Conservation (phyloP, 2,329 filamentous ascomycete species). For the Fusarium sp. region DNA sequence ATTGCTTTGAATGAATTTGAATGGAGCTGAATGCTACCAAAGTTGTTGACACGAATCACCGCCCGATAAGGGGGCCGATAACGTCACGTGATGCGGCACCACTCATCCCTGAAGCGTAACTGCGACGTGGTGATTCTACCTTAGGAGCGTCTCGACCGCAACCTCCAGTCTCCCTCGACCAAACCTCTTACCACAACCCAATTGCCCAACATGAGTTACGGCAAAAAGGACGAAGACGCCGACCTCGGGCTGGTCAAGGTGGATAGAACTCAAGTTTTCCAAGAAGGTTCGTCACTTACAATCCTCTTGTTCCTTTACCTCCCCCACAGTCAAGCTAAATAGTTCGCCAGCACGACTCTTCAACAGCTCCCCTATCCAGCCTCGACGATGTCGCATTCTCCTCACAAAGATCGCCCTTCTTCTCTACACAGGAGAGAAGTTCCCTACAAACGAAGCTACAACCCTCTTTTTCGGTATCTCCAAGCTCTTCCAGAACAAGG, state of each 20-base stretch:
- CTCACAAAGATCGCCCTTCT: slow-evolving; percentile 97
- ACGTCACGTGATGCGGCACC: slow-evolving; percentile 51
- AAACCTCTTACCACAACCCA: slow-evolving; percentile 46
- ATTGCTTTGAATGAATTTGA: not conserved
- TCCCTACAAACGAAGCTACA: slow-evolving; percentile 96
- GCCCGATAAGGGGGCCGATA: slow-evolving; percentile 45
- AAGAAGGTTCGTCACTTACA: slow-evolving; percentile 79
- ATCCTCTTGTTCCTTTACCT: slow-evolving; percentile 46
- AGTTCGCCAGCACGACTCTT: slow-evolving; percentile 83
- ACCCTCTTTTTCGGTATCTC: slow-evolving; percentile 99
- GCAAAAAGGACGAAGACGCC: slow-evolving; percentile 99
- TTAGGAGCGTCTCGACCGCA: slow-evolving; percentile 45
- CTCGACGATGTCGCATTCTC: slow-evolving; percentile 95
- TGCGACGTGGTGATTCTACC: slow-evolving; percentile 55
- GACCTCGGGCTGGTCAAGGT: slow-evolving; percentile 95
- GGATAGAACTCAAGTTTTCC: slow-evolving; percentile 96
- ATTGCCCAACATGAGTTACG: slow-evolving; percentile 84
- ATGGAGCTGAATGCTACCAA: slow-evolving; percentile 9
- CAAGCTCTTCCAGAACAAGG: slow-evolving; percentile 99
- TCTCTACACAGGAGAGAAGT: slow-evolving; percentile 95
- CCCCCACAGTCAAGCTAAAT: slow-evolving; percentile 51
- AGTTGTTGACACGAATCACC: slow-evolving; percentile 46
- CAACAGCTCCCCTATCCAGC: slow-evolving; percentile 96
- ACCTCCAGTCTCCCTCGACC: slow-evolving; percentile 51
- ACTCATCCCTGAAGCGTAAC: slow-evolving; percentile 48